Conservation (phyloP, 1,284 basidiomycete species). For the Ceratobasidium papillatum region DNA sequence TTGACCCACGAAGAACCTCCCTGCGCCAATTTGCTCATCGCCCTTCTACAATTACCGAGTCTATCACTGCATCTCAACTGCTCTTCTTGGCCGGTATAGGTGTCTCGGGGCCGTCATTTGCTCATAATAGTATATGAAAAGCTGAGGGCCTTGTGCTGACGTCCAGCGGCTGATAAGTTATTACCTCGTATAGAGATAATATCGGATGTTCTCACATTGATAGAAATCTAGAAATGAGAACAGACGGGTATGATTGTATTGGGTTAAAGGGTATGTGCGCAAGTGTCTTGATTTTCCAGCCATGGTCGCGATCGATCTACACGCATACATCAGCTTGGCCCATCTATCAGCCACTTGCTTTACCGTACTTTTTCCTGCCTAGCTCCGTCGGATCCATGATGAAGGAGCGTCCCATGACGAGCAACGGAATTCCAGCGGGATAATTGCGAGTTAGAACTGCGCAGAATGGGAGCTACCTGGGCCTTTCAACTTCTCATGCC, state of each 20-base stretch:
- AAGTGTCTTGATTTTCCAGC: conserved; percentile 3
- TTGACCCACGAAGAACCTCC: conserved; percentile 26
- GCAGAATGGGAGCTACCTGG: conserved; percentile 1
- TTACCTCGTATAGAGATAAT: not conserved
- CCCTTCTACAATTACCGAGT: conserved; percentile 32
- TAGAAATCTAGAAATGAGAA: conserved; percentile 11
- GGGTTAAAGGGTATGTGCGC: not conserved
- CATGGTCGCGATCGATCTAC: not conserved
- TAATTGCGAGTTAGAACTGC: not conserved
- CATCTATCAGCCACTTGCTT: not conserved
- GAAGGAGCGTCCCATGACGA: not conserved
- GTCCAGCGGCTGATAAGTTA: not conserved
- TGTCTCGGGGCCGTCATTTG: conserved; percentile 2
- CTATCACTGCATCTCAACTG: conserved; percentile 19
- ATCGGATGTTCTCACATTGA: conserved; percentile 37
- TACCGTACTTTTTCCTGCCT: not conserved
- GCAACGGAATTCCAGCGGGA: not conserved
- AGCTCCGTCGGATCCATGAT: not conserved
- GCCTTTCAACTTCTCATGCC: no score
- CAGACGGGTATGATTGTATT: not conserved
- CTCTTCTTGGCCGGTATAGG: not conserved
- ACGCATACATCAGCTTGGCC: conserved; percentile 2
- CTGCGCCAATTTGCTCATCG: conserved; percentile 13
- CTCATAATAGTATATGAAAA: not conserved
- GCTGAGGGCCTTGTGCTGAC: not conserved